Evolutionary conservation across 1,139 yeast genomes (phyloP).

Genomic region (Meyerozyma elateridarum): DNA sequence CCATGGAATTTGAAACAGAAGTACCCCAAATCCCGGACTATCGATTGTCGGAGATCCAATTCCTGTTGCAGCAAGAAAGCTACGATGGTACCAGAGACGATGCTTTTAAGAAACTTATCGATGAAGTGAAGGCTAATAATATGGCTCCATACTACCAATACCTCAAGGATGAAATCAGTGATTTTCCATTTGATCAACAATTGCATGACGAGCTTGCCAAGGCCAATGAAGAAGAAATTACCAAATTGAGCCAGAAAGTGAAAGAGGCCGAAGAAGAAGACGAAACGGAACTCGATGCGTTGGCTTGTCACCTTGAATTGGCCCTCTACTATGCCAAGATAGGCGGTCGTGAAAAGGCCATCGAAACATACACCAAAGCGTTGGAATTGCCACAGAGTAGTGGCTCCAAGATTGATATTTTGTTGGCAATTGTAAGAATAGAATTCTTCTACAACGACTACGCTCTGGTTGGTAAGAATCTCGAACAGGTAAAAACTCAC

Average conservation of each 20-base stretch:
- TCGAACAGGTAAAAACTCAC: slow-evolving; percentile 67
- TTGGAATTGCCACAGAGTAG: slow-evolving; percentile 77
- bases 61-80: slow-evolving; percentile 43
- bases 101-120: slow-evolving; percentile 44
- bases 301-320: slow-evolving; percentile 70
- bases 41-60: slow-evolving; percentile 71
- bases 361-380: slow-evolving; percentile 66
- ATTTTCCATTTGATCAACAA: slow-evolving; percentile 52
- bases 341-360: slow-evolving; percentile 77
- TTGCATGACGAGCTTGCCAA: slow-evolving; percentile 47
- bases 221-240: slow-evolving; percentile 52
- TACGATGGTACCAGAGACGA: slow-evolving; percentile 22
- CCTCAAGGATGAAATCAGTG: slow-evolving; percentile 49
- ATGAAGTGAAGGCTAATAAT: slow-evolving; percentile 52
- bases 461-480: slow-evolving; percentile 60
- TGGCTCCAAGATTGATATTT: slow-evolving; percentile 85
- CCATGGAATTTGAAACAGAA: slow-evolving; percentile 40
- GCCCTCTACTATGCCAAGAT: slow-evolving; percentile 87
- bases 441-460: slow-evolving; percentile 87
- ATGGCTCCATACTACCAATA: slow-evolving; percentile 85
- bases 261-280: slow-evolving; percentile 79
- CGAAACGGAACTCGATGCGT: slow-evolving; percentile 83
- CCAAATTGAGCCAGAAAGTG: slow-evolving; percentile 56
- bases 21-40: slow-evolving; percentile 73
- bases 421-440: slow-evolving; percentile 74